Evolutionary conservation across 1,284 basidiomycete genomes (phyloP).

Genomic region (Ganoderma lucidum): DNA sequence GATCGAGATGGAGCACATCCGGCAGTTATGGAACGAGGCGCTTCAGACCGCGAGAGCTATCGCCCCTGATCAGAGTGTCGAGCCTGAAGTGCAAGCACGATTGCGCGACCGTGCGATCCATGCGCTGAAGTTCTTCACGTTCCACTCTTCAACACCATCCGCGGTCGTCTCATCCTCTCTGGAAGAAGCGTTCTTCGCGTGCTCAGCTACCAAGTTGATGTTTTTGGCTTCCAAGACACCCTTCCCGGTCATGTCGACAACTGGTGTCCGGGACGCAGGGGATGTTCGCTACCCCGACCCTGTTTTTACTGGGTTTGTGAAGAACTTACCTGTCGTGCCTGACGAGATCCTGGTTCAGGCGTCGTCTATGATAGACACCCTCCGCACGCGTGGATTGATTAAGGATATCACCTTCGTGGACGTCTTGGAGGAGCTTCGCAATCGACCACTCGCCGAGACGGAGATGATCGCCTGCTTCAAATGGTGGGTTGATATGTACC

Average conservation of each 20-base stretch:
- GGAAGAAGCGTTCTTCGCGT: conserved; percentile 86
- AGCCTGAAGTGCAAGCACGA: conserved; percentile 53
- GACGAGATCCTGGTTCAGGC: conserved; percentile 73
- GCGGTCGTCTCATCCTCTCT: conserved; percentile 82
- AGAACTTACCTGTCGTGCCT: conserved; percentile 82
- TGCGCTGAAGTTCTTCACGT: conserved; percentile 90
- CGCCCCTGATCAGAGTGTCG: conserved; percentile 38
- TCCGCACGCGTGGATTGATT: conserved; percentile 79
- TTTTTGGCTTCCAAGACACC: conserved; percentile 40
- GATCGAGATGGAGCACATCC: conserved; percentile 75
- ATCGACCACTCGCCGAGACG: conserved; percentile 73
- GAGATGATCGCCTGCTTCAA: conserved; percentile 87
- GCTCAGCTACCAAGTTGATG: conserved; percentile 43
- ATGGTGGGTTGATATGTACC: conserved; percentile 87
- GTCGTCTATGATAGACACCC: conserved; percentile 66
- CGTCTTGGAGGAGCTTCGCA: conserved; percentile 82
- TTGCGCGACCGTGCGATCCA: conserved; percentile 80
- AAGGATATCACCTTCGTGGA: conserved; percentile 87
- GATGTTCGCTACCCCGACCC: conserved; percentile 85
- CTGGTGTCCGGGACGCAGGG: conserved; percentile 76
- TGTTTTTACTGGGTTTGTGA: conserved; percentile 81
- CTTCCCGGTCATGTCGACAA: conserved; percentile 84
- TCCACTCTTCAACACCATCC: conserved; percentile 88
- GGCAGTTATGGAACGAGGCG: conserved; percentile 62
- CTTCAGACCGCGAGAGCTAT: conserved; percentile 37